phyloP scores from a whole-genome alignment of 2,329 filamentous ascomycete species.

The Arthrobotrys pseudoclavata region DNA sequence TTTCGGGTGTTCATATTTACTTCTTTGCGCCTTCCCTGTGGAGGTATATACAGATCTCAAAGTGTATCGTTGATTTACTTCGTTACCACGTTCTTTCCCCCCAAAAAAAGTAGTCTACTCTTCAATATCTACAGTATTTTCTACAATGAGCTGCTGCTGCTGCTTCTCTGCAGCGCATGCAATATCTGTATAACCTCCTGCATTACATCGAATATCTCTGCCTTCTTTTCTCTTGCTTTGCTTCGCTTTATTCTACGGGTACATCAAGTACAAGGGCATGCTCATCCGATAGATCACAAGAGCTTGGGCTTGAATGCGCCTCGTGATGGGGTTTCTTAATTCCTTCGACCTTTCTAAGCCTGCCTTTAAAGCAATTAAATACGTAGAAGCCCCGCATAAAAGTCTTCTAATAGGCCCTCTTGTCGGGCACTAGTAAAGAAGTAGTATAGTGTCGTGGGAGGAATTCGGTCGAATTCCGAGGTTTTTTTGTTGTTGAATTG shows the following conservation, averaged over 20 bases:
- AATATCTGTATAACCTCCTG: constrained; percentile 24
- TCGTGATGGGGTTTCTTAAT: constrained; percentile 56
- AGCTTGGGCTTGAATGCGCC: constrained; percentile 21
- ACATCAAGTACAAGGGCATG: constrained; percentile 26
- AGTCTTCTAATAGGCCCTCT: not conserved
- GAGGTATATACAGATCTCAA: constrained; percentile 16
- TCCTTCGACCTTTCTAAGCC: constrained; percentile 21
- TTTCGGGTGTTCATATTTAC: constrained; percentile 39
- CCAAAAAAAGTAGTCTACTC: not conserved
- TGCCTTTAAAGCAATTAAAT: not conserved
- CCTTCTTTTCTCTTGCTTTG: not conserved
- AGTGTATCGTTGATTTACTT: not conserved
- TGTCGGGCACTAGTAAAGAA: constrained; percentile 14
- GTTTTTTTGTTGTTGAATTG: constrained; percentile 18
- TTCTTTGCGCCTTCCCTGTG: constrained; percentile 40
- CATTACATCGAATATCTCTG: constrained; percentile 2
- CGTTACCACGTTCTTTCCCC: not conserved
- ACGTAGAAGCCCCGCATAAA: constrained; percentile 43
- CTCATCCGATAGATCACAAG: constrained; percentile 60
- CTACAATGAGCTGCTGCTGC: not conserved
- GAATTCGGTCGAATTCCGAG: constrained; percentile 58
- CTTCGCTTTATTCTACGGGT: constrained; percentile 16
- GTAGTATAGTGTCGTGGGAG: constrained; percentile 36
- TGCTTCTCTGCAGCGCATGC: constrained; percentile 17
- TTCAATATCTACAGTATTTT: not conserved